These are phyloP conservation scores for Phtheirospermum japonicum DNA, from an alignment of 257 asterid genomes.

Conservation along the genomic window DNA sequence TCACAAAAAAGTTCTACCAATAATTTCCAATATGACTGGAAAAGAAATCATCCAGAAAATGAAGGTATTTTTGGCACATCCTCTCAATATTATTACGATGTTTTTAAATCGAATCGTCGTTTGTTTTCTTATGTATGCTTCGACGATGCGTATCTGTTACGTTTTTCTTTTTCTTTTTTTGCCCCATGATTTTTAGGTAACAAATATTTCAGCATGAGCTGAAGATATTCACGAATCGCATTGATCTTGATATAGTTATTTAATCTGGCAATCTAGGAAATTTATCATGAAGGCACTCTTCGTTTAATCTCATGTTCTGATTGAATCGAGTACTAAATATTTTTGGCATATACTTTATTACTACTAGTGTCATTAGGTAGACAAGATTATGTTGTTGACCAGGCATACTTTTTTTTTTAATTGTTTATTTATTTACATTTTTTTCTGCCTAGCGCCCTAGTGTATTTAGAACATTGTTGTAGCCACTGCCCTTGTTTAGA, in stretches of 20 bases:
- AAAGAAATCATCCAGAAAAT: conserved; percentile 56
- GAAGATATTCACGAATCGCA: background rate
- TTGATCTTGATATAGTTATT: background rate
- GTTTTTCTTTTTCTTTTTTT: too few relatives aligned
- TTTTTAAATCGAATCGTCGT: background rate
- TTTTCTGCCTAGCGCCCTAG: too few relatives aligned
- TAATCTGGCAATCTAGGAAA: background rate
- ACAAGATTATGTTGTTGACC: background rate
- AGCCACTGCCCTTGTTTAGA: too few relatives aligned
- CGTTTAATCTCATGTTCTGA: background rate
- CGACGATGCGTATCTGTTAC: background rate
- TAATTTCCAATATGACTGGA: conserved; percentile 40
- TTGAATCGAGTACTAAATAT: background rate
- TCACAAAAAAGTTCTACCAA: background rate
- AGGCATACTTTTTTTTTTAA: background rate
- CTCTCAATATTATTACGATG: background rate
- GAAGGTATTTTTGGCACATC: conserved; percentile 50
- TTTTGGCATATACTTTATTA: too few relatives aligned
- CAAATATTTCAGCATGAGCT: background rate
- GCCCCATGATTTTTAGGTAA: too few relatives aligned
- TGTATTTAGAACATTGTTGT: too few relatives aligned
- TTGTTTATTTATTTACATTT: too few relatives aligned
- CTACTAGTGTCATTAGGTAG: too few relatives aligned
- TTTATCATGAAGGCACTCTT: too few relatives aligned
- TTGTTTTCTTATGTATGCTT: background rate